Percentiles rank a stretch among this genome's conserved stretches.
Conservation (phyloP, 2,329 filamentous ascomycete species). For the Arthrobotrys musiformis region DNA sequence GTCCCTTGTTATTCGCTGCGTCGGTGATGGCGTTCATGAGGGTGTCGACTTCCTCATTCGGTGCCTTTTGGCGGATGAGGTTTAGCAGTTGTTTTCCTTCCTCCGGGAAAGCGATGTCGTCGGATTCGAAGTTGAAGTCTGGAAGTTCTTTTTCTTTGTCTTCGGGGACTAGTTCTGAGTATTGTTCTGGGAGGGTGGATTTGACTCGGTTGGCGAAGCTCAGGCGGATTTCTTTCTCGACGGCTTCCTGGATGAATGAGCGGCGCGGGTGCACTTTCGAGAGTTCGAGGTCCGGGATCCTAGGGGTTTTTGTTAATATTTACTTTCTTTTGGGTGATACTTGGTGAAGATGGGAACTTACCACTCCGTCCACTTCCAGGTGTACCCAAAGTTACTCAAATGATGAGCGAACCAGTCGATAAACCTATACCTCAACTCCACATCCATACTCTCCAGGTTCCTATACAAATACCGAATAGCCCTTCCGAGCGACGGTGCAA, state of each 20-base stretch:
- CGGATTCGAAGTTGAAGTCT: conserved; percentile 86
- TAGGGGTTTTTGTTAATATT: conserved; percentile 61
- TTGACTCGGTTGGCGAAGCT: conserved; percentile 97
- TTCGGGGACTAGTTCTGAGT: conserved; percentile 80
- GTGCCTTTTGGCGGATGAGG: conserved; percentile 83
- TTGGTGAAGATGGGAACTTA: conserved; percentile 61
- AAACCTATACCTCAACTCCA: conserved; percentile 87
- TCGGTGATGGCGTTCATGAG: conserved; percentile 76
- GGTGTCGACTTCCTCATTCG: conserved; percentile 85
- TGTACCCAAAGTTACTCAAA: conserved; percentile 97
- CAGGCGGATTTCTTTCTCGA: conserved; percentile 96
- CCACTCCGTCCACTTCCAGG: conserved; percentile 99
- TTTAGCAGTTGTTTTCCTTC: conserved; percentile 85
- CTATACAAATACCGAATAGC: conserved; percentile 93
- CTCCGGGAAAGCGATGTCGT: conserved; percentile 82
- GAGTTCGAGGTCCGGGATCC: conserved; percentile 81
- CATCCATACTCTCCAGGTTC: conserved; percentile 81
- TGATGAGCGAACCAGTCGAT: conserved; percentile 98
- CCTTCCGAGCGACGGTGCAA: conserved; percentile 90
- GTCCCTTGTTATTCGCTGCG: conserved; percentile 62
- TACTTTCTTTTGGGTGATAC: not conserved
- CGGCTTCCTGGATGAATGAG: conserved; percentile 86
- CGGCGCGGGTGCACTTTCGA: conserved; percentile 85
- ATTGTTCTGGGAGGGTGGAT: conserved; percentile 86
- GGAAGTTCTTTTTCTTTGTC: conserved; percentile 96